Evolutionary conservation across 257 asterid genomes (phyloP).

Genomic region (Oldenlandia corymbosa): DNA sequence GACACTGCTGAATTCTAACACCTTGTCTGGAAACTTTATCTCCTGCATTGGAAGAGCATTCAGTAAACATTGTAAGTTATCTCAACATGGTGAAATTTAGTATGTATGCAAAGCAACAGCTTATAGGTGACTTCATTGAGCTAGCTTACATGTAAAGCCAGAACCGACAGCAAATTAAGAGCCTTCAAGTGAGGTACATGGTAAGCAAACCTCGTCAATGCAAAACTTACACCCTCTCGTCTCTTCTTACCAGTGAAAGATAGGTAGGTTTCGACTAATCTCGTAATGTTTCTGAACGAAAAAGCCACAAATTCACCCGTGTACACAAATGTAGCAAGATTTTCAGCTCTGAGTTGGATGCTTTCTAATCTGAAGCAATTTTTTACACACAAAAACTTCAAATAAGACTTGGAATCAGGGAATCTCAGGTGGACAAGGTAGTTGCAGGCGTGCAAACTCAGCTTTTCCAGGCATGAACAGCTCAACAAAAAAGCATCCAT

Average conservation of each 20-base stretch:
- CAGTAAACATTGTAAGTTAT: neutral
- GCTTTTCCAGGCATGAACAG: neutral
- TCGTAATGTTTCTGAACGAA: neutral
- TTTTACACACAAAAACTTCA: neutral
- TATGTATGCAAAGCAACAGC: neutral
- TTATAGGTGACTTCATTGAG: neutral
- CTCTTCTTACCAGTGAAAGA: neutral
- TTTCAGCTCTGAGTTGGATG: neutral
- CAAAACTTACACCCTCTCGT: neutral
- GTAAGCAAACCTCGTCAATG: neutral
- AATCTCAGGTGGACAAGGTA: neutral
- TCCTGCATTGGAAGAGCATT: neutral
- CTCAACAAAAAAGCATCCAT: neutral
- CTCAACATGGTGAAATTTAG: neutral
- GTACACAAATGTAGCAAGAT: neutral
- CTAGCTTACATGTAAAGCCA: neutral
- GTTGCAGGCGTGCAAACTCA: constrained; percentile 3
- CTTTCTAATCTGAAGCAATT: constrained; percentile 4
- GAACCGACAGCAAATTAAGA: neutral
- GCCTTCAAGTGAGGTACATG: neutral
- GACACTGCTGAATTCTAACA: neutral
- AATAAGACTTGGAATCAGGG: neutral
- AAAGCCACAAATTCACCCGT: neutral
- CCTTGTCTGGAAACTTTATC: neutral
- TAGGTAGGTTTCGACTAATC: neutral